A percentile compares a stretch with the other conserved stretches of the same genome.
These are phyloP conservation scores for Delitschia confertaspora DNA, from an alignment of 495 filamentous ascomycete genomes.

Conservation along the genomic window DNA sequence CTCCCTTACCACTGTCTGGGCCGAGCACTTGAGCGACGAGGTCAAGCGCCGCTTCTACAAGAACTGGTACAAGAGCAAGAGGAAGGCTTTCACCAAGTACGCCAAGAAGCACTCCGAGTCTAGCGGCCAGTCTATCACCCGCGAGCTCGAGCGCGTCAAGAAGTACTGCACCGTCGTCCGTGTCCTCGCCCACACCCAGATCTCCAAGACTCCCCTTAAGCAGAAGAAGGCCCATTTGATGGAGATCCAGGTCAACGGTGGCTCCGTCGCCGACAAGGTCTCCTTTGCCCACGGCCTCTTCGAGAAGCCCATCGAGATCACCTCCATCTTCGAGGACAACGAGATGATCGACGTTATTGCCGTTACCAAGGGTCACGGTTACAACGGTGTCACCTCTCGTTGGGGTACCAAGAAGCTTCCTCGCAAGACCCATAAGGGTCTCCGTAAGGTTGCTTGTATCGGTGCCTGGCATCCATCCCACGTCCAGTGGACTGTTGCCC, in stretches of 20 bases:
- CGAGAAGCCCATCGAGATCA: conserved; percentile 94
- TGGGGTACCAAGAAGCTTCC: conserved; percentile 99
- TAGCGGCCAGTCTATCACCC: conserved; percentile 77
- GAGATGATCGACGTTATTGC: conserved; percentile 99
- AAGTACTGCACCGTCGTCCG: conserved; percentile 99
- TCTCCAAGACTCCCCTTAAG: conserved; percentile 98
- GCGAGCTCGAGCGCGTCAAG: conserved; percentile 99
- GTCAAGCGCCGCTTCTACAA: conserved; percentile 99
- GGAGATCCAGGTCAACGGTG: conserved; percentile 99
- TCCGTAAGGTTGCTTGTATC: conserved; percentile 99
- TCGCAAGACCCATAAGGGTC: conserved; percentile 99
- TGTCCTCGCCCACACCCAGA: conserved; percentile 97
- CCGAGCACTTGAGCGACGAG: conserved; percentile 97
- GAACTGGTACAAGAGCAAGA: conserved; percentile 99
- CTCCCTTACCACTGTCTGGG: conserved; percentile 98
- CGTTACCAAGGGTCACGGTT: conserved; percentile 99
- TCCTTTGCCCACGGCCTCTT: conserved; percentile 88
- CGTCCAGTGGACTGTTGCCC: conserved; percentile 99
- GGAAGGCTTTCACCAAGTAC: conserved; percentile 99
- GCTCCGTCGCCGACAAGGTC: conserved; percentile 89
- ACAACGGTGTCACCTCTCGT: conserved; percentile 89
- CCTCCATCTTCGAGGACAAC: conserved; percentile 96
- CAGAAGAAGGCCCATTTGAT: conserved; percentile 99
- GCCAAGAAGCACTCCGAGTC: conserved; percentile 98
- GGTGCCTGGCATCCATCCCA: conserved; percentile 99